Evolutionary conservation across 1,284 basidiomycete species (phyloP), one percentile per base, ranked within the genome.

Genomic region (Phenoliferia sp.): DNA sequence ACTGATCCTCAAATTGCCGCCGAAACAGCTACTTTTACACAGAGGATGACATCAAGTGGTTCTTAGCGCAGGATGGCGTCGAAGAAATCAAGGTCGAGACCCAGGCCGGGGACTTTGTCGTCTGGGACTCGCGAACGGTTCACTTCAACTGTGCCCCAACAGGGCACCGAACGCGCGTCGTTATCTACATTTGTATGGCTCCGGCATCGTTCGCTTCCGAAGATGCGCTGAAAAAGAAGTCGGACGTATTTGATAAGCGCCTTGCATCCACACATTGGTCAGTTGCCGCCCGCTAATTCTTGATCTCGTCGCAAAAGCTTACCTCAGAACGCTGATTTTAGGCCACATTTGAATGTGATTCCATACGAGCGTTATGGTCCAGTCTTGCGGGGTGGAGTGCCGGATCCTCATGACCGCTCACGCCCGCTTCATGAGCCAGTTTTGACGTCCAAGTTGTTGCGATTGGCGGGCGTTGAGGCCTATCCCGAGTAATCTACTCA

Each of bases 71-170:
- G 19, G 22, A 19, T 6, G 77, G 76, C 2, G 76, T 73, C 63
- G 69, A 74, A 61, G 74, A 72, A 69, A 66, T 74, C 28, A 77
- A 78, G 55, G 74, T 76, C 4, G 65, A 69, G 55, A 62, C 74
- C 17, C 66, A 74, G 15, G 76, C 77, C 0, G 77, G 77, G 19
- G 77, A 78, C 64, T 66, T 78, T 28, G 61, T 78, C 29, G 33
- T 70, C 9, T 70, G 69, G 68, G 68, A 69, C 36, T 61, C 58
- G 32, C 68, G 68, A 1, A 64, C 62, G 7, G 52, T 67, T 15
- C 68, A 69, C 34, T 69, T 59, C 58, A 69, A 69, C 48, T 36
- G 55, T 19, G 48, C 64, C 32, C 68, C 68, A 15, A 62, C 48
- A 17, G 68, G 55, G 2, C 33, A 60, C 7, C 68, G 61, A 33